phyloP scores from a whole-genome alignment of 73 alveolate genomes.

The Stentor coeruleus region DNA sequence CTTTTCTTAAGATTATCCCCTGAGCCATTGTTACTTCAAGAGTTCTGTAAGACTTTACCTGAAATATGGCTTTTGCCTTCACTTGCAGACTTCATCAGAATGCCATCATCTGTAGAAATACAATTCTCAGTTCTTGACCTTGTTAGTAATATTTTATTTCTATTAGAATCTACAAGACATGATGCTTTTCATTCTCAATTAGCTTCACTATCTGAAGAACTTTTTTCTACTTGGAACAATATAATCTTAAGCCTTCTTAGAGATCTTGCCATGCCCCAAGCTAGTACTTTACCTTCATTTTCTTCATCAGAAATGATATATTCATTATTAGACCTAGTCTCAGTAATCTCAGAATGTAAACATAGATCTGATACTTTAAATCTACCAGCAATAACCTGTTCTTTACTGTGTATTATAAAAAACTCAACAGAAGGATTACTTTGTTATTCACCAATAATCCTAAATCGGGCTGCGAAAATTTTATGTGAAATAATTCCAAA shows the following conservation, averaged over 20 bases:
- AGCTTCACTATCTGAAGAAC: background rate
- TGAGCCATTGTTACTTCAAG: background rate
- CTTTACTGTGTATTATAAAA: background rate
- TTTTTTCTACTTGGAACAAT: background rate
- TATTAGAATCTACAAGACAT: background rate
- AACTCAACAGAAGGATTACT: background rate
- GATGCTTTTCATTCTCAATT: background rate
- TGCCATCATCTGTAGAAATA: background rate
- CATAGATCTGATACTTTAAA: background rate
- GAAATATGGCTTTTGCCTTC: background rate
- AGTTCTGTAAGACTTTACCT: background rate
- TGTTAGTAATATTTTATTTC: background rate
- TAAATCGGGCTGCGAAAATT: background rate
- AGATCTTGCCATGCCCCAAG: background rate
- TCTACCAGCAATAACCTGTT: background rate
- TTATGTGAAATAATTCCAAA: background rate
- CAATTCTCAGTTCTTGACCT: background rate
- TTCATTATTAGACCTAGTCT: background rate
- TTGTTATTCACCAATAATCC: background rate
- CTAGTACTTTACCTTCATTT: background rate
- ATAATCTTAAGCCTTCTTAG: background rate
- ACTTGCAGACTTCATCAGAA: background rate
- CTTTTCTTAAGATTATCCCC: background rate
- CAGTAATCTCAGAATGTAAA: background rate
- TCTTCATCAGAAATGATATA: background rate